Base-by-base conservation (phyloP, 83 land plant genomes). In the Picea mariana region DNA sequence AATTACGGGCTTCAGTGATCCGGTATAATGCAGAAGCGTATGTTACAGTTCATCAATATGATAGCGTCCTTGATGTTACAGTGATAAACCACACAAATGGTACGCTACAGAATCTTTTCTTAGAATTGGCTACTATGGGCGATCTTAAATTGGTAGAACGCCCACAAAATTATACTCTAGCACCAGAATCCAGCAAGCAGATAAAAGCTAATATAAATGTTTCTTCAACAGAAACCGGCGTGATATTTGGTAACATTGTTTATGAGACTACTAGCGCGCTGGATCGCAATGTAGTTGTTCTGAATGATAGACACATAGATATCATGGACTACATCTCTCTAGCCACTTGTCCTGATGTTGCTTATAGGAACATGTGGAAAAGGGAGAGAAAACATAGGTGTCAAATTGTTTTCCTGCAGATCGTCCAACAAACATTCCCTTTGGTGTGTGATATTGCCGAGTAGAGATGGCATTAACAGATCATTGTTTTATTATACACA, bases 11-110 rank as follows among this genome's bases (percentile, higher is more conserved):
- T 95, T 95, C 85, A 93, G 95, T 82, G 97, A 95, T 79, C 94
- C 97, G 3, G 97, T 95, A n/a, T 95, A 95, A n/a, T 85, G 97
- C 97, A 66, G 97, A 95, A 77, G 97, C 97, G 12, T 95, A 93
- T 91, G 94, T 95, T 11, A 95, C 97, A 8, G 97, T 95, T 81
- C 97, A 95, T 84, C 97, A 95, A 42, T 95, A 95, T 88, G 97
- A 95, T 81, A 95, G 93, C 82, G 97, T 95, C 44, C 91, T 95
- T 20, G 97, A 95, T 83, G 94, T 95, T 34, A 95, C 97, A 5
- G 90, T 95, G 12, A 87, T 95, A 12, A 95, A 95, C 64, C 83
- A 96, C 40, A 95, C 97, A 31, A 91, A 88, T 47, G 92, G 87
- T 69, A 95, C 97, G 16, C 89, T 95, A 16, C 97, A 95, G 80